These are phyloP conservation scores for Tetrahymena borealis DNA, from an alignment of 73 alveolate species.

Conservation along the genomic window DNA sequence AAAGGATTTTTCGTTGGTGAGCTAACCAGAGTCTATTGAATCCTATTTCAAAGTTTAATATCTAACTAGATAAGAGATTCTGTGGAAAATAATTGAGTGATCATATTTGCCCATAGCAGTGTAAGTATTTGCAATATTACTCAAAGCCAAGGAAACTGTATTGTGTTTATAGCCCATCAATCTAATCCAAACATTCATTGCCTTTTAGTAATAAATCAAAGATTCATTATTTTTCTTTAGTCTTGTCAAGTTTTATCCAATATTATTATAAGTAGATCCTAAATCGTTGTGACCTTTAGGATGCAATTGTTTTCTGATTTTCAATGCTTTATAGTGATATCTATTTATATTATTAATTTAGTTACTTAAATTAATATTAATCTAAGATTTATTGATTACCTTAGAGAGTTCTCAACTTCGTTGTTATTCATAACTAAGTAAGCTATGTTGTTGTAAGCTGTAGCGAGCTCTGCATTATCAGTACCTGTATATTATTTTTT, in stretches of 20 bases:
- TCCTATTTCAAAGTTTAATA: not conserved
- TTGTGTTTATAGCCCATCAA: not conserved
- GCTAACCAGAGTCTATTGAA: not conserved
- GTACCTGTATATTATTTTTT: not conserved
- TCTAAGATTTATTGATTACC: not conserved
- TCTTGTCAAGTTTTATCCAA: not conserved
- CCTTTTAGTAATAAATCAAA: not conserved
- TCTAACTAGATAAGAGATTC: not conserved
- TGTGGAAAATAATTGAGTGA: not conserved
- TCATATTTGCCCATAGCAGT: not conserved
- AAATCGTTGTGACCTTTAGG: not conserved
- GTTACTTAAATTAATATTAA: not conserved
- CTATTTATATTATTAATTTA: not conserved
- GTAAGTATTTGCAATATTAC: not conserved
- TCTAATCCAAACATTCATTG: not conserved
- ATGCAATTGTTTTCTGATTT: not conserved
- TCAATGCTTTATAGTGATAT: not conserved
- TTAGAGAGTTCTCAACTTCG: not conserved
- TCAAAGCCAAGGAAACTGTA: not conserved
- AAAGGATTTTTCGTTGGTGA: not conserved
- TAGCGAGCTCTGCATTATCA: not conserved
- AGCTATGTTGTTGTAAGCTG: not conserved
- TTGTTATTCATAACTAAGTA: not conserved
- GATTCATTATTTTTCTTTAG: not conserved
- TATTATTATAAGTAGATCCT: not conserved